These are phyloP conservation scores for Nannochloropsis gaditana DNA, from an alignment of 108 stramenopile species.

Conservation along the genomic window DNA sequence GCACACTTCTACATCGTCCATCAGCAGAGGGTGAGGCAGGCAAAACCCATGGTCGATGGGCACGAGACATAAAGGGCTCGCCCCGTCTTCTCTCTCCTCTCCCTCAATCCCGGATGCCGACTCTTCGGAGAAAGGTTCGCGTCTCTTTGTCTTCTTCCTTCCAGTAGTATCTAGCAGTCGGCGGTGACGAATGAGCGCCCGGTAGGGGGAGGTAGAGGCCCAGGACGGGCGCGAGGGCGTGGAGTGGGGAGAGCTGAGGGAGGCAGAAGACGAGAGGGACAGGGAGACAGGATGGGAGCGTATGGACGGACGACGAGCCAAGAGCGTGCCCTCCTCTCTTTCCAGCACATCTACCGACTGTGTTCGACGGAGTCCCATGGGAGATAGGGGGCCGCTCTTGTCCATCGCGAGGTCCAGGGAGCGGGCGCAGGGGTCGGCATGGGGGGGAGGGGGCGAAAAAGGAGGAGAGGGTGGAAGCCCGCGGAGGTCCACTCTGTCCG, in stretches of 20 bases:
- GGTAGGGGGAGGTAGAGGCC: background rate
- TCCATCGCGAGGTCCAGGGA: background rate
- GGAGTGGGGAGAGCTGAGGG: background rate
- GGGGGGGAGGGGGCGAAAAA: background rate
- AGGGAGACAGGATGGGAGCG: background rate
- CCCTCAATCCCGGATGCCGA: no score
- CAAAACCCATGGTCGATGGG: constrained; percentile 39
- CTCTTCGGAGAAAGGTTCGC: no score
- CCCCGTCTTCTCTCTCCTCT: background rate
- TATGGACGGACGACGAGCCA: background rate
- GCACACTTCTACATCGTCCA: constrained; percentile 7
- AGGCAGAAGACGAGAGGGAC: background rate
- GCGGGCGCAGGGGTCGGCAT: no score
- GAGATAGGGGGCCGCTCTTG: background rate
- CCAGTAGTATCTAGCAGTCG: background rate
- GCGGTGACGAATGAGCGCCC: background rate
- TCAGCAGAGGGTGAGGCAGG: constrained; percentile 22
- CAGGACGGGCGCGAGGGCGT: background rate
- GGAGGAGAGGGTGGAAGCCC: background rate
- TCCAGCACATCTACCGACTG: background rate
- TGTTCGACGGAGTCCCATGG: background rate
- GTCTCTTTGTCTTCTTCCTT: background rate
- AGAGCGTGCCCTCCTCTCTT: background rate
- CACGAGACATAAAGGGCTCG: background rate
- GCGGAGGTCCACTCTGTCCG: no score